phyloP scores from a whole-genome alignment of 2,329 filamentous ascomycete species.

The Pseudocercospora fijiensis region DNA sequence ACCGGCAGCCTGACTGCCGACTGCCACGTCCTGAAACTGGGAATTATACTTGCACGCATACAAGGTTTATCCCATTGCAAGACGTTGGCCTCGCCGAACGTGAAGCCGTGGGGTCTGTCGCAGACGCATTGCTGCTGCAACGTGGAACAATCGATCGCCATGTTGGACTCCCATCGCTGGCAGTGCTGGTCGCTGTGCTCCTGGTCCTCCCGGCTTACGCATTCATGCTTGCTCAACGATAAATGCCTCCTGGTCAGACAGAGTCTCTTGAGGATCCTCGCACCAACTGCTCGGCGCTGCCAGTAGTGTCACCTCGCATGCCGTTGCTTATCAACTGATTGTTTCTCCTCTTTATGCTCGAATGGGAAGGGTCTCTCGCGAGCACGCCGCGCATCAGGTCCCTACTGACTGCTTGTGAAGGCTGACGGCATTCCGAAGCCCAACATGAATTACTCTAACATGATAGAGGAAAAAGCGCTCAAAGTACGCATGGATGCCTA shows the following conservation, averaged over 20 bases:
- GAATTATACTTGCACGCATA: background rate
- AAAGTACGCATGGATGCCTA: constrained; percentile 32
- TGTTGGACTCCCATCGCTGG: constrained; percentile 4
- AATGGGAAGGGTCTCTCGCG: constrained; percentile 15
- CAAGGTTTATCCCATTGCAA: constrained; percentile 3
- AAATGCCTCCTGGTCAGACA: constrained; percentile 5
- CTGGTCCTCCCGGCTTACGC: constrained; percentile 10
- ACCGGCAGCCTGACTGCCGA: background rate
- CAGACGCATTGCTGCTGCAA: constrained; percentile 10
- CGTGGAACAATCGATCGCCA: constrained; percentile 17
- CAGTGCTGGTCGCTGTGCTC: constrained; percentile 8
- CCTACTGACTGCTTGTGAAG: constrained; percentile 15
- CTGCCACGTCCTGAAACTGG: background rate
- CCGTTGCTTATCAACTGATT: constrained; percentile 4
- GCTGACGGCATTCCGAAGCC: constrained; percentile 16
- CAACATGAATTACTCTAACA: constrained; percentile 47
- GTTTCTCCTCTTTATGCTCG: constrained; percentile 6
- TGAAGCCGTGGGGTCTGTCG: background rate
- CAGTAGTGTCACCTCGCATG: constrained; percentile 8
- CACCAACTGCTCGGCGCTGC: constrained; percentile 1
- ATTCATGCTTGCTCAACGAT: constrained; percentile 13
- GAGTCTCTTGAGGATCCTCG: constrained; percentile 5
- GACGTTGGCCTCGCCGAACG: background rate
- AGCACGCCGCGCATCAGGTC: constrained; percentile 12
- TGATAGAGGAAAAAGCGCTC: constrained; percentile 48